Evolutionary conservation across 495 filamentous ascomycete species (phyloP).

Genomic region (Penicillium simplicissimum): DNA sequence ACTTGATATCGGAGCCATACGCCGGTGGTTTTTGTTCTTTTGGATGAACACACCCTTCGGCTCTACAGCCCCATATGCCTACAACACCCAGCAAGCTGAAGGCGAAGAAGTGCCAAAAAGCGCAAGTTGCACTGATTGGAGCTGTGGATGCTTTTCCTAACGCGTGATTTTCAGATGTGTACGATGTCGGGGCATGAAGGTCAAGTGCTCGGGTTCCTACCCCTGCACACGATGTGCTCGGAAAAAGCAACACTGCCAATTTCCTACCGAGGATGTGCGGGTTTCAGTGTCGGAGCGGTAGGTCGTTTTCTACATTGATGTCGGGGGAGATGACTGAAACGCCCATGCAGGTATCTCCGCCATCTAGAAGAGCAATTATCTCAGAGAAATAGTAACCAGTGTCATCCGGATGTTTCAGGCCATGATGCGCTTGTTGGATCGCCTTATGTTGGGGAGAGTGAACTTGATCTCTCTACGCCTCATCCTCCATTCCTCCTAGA

Average conservation of each 20-base stretch:
- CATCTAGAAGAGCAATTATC: conserved; percentile 12
- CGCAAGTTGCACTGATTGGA: conserved; percentile 17
- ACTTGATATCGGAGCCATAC: conserved; percentile 20
- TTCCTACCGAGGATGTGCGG: conserved; percentile 32
- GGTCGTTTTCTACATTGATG: not conserved
- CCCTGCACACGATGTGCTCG: conserved; percentile 38
- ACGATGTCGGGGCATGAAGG: conserved; percentile 43
- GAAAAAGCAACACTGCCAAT: conserved; percentile 33
- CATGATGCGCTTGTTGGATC: not conserved
- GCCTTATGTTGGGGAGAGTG: conserved; percentile 8
- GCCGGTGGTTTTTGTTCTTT: conserved; percentile 10
- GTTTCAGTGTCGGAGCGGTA: conserved; percentile 37
- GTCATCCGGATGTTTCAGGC: not conserved
- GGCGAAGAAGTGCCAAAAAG: conserved; percentile 28
- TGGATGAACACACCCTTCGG: not conserved
- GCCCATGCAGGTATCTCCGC: conserved; percentile 20
- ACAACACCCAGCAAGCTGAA: conserved; percentile 14
- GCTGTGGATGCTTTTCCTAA: not conserved
- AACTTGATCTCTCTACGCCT: conserved; percentile 10
- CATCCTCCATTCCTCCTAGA: conserved; percentile 11
- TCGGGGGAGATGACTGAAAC: conserved; percentile 2
- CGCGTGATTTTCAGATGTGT: conserved; percentile 23
- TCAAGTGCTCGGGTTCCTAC: conserved; percentile 37
- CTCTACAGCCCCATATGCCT: conserved; percentile 20
- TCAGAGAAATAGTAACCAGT: not conserved